Evolutionary conservation across 108 stramenopile genomes (phyloP).

Genomic region (Skeletonema tropicum): DNA sequence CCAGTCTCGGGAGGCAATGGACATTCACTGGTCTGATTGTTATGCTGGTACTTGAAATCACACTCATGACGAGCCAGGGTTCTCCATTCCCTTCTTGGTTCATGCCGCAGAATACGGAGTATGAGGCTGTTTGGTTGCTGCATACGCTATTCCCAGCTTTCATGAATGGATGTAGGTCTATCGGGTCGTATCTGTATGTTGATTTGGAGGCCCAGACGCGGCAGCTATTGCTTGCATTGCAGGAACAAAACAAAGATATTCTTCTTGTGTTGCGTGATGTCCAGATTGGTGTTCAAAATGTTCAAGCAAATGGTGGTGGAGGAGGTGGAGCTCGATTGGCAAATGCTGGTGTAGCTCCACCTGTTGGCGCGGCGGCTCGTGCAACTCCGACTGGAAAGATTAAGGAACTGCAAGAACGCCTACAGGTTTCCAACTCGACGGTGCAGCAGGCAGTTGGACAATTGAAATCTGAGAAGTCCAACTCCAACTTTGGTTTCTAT

Average conservation of each 20-base stretch:
- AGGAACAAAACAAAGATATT: slow-evolving; percentile 95
- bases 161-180: slow-evolving; percentile 97
- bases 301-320: slow-evolving; percentile 64
- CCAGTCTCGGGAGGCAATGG: slow-evolving; percentile 87
- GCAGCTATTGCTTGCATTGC: slow-evolving; percentile 85
- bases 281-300: slow-evolving; percentile 87
- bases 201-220: slow-evolving; percentile 92
- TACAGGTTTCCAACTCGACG: slow-evolving; percentile 76
- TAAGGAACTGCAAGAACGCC: slow-evolving; percentile 81
- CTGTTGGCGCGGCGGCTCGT: slow-evolving; percentile 49
- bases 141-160: slow-evolving; percentile 96
- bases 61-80: slow-evolving; percentile 82
- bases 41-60: slow-evolving; percentile 92
- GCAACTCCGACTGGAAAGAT: slow-evolving; percentile 90
- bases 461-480: slow-evolving; percentile 67
- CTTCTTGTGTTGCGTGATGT: slow-evolving; percentile 93
- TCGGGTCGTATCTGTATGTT: slow-evolving; percentile 91
- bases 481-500: slow-evolving; percentile 85
- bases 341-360: slow-evolving; percentile 38
- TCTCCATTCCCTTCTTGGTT: slow-evolving; percentile 93
- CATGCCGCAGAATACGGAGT: slow-evolving; percentile 88
- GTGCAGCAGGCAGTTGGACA: slow-evolving; percentile 83
- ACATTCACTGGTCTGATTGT: slow-evolving; percentile 93
- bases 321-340: slow-evolving; percentile 53
- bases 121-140: slow-evolving; percentile 89